phyloP scores from a whole-genome alignment of 129 eudicot species.

The Flaveria trinervia region DNA sequence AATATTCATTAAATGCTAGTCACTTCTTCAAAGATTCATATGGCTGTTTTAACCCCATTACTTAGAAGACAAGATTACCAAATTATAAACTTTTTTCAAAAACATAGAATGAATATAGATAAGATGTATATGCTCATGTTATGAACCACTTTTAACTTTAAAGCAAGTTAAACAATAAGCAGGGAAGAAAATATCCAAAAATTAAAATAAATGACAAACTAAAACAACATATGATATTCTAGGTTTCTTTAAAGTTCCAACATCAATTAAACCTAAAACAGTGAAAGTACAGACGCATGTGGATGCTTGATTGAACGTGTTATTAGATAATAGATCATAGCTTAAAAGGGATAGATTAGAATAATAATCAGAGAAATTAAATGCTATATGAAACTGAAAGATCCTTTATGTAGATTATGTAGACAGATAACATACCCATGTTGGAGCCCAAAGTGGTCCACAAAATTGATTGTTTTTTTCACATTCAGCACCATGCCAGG shows the following conservation, averaged over 20 bases:
- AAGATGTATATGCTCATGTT: neutral
- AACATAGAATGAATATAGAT: neutral
- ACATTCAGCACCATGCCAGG: conserved; percentile 96
- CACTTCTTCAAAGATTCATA: conserved; percentile 8
- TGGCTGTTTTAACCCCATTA: neutral
- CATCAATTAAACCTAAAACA: neutral
- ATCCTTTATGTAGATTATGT: conserved; percentile 24
- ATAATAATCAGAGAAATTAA: neutral
- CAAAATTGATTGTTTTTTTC: conserved; percentile 66
- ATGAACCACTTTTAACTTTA: conserved; percentile 8
- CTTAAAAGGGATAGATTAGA: neutral
- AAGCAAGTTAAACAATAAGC: conserved; percentile 12
- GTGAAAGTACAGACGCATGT: neutral
- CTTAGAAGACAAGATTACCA: neutral
- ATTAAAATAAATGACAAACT: neutral
- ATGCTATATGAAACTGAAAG: conserved; percentile 17
- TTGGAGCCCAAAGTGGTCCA: conserved; percentile 73
- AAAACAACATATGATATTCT: neutral
- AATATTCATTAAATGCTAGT: conserved; percentile 11
- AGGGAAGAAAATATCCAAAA: conserved; percentile 6
- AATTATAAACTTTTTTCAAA: neutral
- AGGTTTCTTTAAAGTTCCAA: neutral
- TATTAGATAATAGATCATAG: neutral
- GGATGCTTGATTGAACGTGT: neutral
- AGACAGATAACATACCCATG: conserved; percentile 48